Conservation (phyloP, 1,284 basidiomycete species). For the Apiotrichum porosum region DNA sequence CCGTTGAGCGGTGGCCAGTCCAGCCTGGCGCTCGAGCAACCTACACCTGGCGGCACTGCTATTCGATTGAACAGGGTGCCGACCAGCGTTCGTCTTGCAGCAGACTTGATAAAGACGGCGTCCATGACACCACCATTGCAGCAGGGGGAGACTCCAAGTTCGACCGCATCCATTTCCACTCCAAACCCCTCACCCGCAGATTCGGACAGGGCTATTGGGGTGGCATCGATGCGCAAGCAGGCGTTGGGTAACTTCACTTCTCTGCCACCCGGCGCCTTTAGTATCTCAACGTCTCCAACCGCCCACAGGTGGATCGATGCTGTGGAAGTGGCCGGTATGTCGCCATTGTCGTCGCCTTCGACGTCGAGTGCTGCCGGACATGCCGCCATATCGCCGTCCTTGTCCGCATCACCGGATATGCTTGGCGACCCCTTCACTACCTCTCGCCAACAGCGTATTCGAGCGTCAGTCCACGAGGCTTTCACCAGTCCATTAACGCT, state of each 20-base stretch:
- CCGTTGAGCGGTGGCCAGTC: slow-evolving; percentile 18
- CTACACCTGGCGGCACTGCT: slow-evolving; percentile 37
- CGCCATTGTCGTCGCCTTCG: slow-evolving; percentile 1
- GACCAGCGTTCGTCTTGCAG: slow-evolving; percentile 53
- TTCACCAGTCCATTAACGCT: background rate
- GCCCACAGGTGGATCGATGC: slow-evolving; percentile 2
- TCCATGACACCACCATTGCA: slow-evolving; percentile 15
- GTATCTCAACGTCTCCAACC: background rate
- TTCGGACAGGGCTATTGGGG: background rate
- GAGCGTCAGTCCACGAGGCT: background rate
- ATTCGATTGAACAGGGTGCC: slow-evolving; percentile 55
- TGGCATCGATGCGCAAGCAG: background rate
- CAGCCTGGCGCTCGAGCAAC: slow-evolving; percentile 15
- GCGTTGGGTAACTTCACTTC: slow-evolving; percentile 5
- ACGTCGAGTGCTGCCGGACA: background rate
- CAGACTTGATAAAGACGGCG: slow-evolving; percentile 47
- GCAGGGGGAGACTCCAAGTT: slow-evolving; percentile 7
- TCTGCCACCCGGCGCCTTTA: slow-evolving; percentile 3
- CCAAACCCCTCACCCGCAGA: slow-evolving; percentile 31
- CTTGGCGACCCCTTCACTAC: background rate
- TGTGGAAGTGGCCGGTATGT: background rate
- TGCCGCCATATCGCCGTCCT: background rate
- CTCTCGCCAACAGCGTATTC: background rate
- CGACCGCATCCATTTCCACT: slow-evolving; percentile 26
- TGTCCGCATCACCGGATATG: slow-evolving; percentile 1